Evolutionary conservation across 169 alveolate genomes (phyloP).

Genomic region (Plasmodium reichenowi): DNA sequence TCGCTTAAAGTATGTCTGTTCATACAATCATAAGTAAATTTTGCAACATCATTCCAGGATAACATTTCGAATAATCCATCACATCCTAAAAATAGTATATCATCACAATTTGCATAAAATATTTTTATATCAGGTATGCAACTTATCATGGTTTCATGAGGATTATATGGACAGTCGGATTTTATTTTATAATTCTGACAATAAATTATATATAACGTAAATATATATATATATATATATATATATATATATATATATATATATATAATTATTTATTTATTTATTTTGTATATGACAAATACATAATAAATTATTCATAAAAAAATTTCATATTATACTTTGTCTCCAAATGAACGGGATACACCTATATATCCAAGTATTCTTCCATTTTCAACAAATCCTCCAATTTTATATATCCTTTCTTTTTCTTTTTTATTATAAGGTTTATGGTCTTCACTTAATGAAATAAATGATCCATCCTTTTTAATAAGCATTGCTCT

Average conservation of each 20-base stretch:
- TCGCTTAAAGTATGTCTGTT: constrained; percentile 63
- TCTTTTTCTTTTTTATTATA: constrained; percentile 69
- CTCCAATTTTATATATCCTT: constrained; percentile 64
- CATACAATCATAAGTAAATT: constrained; percentile 58
- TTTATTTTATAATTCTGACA: constrained; percentile 47
- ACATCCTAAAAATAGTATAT: constrained; percentile 64
- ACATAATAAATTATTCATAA: not conserved
- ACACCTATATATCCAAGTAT: constrained; percentile 73
- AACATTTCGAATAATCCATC: constrained; percentile 74
- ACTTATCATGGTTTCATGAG: constrained; percentile 65
- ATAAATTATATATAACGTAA: constrained; percentile 7
- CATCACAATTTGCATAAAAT: constrained; percentile 57
- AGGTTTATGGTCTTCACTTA: constrained; percentile 73
- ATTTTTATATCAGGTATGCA: constrained; percentile 71
- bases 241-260: not conserved
- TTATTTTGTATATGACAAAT: constrained; percentile 5
- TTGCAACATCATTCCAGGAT: constrained; percentile 72
- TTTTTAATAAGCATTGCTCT: constrained; percentile 71
- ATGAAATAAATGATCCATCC: constrained; percentile 66
- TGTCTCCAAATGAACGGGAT: constrained; percentile 73
- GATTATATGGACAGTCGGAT: constrained; percentile 27
- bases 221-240: constrained; percentile 4
- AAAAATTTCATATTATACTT: constrained; percentile 9
- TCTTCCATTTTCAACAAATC: constrained; percentile 71
- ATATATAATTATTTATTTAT: not conserved